Evolutionary conservation across 1,284 basidiomycete species (phyloP), one percentile per base, ranked within the genome.

Genomic region (Earliella scabrosa): DNA sequence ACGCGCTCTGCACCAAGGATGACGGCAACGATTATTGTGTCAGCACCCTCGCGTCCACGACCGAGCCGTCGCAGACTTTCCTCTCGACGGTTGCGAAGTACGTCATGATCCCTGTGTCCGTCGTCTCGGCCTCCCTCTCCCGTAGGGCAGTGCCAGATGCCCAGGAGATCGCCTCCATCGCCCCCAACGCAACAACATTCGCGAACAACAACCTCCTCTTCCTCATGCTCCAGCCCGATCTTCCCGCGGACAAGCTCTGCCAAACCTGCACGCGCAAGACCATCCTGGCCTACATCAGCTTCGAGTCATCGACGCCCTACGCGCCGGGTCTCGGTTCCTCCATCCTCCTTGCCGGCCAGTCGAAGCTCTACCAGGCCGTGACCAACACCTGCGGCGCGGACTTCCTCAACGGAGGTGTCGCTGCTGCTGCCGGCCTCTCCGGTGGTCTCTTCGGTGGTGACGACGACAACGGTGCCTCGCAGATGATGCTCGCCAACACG

Each of bases 251-350:
- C 38, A 54, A 75, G 35, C 86, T 96, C 52, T 97, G 95, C 85
- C 87, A 82, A 2, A 67, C 87, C 4, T 97, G 95, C 85, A 87
- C 92, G 16, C 85, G 88, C 68, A 81, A 81, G 63, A 75, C 94
- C 70, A 69, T 97, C 63, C 82, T 84, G 6, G 63, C 85, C 8
- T 97, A 91, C 80, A 86, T 93, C 73, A 73, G 76, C 58, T 95
- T 83, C 73, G 90, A 95, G 75, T 82, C 84, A 44, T 70, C 73
- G 56, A 74, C 78, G 43, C 86, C 88, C 1, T 96, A 95, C 71
- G 90, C 80, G 4, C 82, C 88, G 27, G 93, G 94, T 54, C 66
- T 96, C 41, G 52, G 61, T 58, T 78, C 80, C 63, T 90, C 86
- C 66, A 71, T 77, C 31, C 77, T 96, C 59, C 78, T 97, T 52